These are phyloP conservation scores for Domatiomyces globalis DNA, from an alignment of 2,329 filamentous ascomycete species.

Conservation along the genomic window DNA sequence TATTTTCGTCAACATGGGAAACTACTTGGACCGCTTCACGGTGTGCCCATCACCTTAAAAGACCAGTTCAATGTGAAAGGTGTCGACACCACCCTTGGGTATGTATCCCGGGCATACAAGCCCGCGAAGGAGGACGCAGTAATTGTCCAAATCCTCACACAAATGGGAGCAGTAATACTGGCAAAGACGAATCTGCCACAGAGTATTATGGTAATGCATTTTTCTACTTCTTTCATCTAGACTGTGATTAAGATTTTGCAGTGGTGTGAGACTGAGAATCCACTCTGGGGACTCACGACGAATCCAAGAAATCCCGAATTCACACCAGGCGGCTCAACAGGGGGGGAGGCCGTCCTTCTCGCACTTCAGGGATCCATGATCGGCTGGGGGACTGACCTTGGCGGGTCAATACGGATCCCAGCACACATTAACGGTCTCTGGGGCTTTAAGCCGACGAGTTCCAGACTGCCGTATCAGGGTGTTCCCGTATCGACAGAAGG, in stretches of 20 bases:
- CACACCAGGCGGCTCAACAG: constrained; percentile 36
- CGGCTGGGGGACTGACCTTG: constrained; percentile 40
- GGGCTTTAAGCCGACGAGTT: constrained; percentile 35
- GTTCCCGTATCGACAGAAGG: constrained; percentile 49
- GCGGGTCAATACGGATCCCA: constrained; percentile 38
- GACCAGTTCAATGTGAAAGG: constrained; percentile 50
- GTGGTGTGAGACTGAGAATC: constrained; percentile 43
- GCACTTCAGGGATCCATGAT: constrained; percentile 30
- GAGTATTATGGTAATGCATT: constrained; percentile 36
- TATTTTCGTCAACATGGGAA: constrained; percentile 24
- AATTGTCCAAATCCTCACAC: constrained; percentile 36
- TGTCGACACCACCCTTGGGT: constrained; percentile 44
- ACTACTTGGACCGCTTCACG: constrained; percentile 38
- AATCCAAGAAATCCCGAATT: constrained; percentile 31
- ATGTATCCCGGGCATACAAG: constrained; percentile 22
- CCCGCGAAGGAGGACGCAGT: constrained; percentile 38
- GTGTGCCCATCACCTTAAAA: constrained; percentile 43
- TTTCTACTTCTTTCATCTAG: constrained; percentile 23
- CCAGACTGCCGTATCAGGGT: constrained; percentile 43
- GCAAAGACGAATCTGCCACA: constrained; percentile 40
- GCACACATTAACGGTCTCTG: constrained; percentile 35
- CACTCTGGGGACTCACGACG: constrained; percentile 37
- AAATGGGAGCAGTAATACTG: constrained; percentile 38
- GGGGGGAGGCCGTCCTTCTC: constrained; percentile 32
- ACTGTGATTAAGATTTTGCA: constrained; percentile 22